Evolutionary conservation across 1,139 yeast genomes (phyloP).

Genomic region (Candida dubliniensis): DNA sequence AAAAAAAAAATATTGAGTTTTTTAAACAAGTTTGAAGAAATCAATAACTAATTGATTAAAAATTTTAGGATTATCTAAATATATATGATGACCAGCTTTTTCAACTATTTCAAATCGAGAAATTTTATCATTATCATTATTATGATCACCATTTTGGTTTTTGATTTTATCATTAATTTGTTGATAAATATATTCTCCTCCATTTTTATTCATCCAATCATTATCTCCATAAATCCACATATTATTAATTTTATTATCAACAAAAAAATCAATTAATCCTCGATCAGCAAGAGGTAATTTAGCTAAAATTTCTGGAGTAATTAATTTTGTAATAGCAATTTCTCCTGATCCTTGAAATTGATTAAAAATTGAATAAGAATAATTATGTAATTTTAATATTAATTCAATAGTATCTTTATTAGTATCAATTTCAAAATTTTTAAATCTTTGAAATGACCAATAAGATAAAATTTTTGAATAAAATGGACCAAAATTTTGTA

Average conservation of each 20-base stretch:
- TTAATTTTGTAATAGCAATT: conserved; percentile 43
- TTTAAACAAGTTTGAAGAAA: conserved; percentile 27
- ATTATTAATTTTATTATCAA: conserved; percentile 24
- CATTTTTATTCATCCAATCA: conserved; percentile 48
- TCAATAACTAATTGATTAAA: conserved; percentile 32
- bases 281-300: conserved; percentile 44
- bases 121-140: conserved; percentile 13
- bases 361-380: conserved; percentile 45
- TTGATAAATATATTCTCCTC: conserved; percentile 38
- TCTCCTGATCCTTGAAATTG: conserved; percentile 49
- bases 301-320: conserved; percentile 43
- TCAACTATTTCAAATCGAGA: conserved; percentile 26
- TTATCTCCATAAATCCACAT: conserved; percentile 45
- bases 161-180: conserved; percentile 20
- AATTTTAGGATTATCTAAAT: conserved; percentile 37
- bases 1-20: too few relatives aligned
- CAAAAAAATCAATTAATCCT: conserved; percentile 34
- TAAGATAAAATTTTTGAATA: conserved; percentile 42
- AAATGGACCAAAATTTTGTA: conserved; percentile 41
- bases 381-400: conserved; percentile 40
- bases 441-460: conserved; percentile 46
- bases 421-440: conserved; percentile 25
- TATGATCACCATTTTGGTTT: too few relatives aligned
- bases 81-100: conserved; percentile 46
- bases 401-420: conserved; percentile 17